These are phyloP conservation scores for Leccinum uliginosum DNA, from an alignment of 768 basidiomycete species.

Conservation along the genomic window DNA sequence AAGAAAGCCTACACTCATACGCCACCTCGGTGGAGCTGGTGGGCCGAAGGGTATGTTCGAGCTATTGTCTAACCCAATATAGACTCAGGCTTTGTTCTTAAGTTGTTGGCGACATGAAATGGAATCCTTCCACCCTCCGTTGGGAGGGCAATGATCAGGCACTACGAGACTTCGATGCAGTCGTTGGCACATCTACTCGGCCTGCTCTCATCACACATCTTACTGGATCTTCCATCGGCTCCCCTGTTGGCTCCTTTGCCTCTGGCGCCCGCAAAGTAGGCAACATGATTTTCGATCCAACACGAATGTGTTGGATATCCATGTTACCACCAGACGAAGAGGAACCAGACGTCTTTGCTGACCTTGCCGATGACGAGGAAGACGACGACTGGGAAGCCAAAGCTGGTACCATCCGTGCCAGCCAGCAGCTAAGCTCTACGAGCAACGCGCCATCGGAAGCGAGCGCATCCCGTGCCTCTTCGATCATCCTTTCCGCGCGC, in stretches of 20 bases:
- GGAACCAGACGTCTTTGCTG: slow-evolving; percentile 93
- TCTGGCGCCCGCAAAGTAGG: slow-evolving; percentile 87
- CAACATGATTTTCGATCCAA: slow-evolving; percentile 96
- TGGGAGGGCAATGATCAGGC: slow-evolving; percentile 98
- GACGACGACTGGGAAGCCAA: slow-evolving; percentile 66
- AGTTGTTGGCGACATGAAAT: slow-evolving; percentile 97
- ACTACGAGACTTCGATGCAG: slow-evolving; percentile 84
- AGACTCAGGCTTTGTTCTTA: slow-evolving; percentile 15
- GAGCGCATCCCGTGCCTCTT: slow-evolving; percentile 22
- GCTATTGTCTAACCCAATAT: background rate
- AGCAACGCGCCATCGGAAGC: slow-evolving; percentile 25
- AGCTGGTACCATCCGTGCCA: slow-evolving; percentile 77
- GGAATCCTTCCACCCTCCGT: slow-evolving; percentile 84
- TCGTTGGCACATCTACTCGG: slow-evolving; percentile 75
- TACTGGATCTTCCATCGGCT: slow-evolving; percentile 81
- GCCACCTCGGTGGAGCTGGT: slow-evolving; percentile 65
- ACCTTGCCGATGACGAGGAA: slow-evolving; percentile 88
- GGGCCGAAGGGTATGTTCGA: slow-evolving; percentile 66
- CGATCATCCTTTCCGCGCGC: slow-evolving; percentile 38
- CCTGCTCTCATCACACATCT: slow-evolving; percentile 95
- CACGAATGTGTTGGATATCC: slow-evolving; percentile 94
- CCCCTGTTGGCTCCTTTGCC: slow-evolving; percentile 68
- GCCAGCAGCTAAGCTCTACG: slow-evolving; percentile 37
- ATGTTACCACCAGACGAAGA: slow-evolving; percentile 82
- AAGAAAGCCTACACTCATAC: slow-evolving; percentile 84